phyloP scores from a whole-genome alignment of 1,139 yeast species.

The Kodamaea alishanica region DNA sequence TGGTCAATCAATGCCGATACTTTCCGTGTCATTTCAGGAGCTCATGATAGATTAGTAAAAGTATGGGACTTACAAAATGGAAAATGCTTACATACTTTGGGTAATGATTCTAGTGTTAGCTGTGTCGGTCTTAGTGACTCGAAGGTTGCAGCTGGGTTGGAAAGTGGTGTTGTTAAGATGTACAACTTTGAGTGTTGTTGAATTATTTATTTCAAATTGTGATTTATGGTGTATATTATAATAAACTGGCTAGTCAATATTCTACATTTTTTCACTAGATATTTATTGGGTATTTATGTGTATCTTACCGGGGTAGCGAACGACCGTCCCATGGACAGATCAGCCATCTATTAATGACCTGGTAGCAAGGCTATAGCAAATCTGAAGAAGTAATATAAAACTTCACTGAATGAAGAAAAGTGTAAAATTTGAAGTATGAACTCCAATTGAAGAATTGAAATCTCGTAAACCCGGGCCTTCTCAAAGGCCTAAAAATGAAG shows the following conservation, averaged over 20 bases:
- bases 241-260: no score
- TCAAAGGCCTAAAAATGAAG: slow-evolving; percentile 24
- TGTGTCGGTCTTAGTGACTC: slow-evolving; percentile 91
- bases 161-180: slow-evolving; percentile 79
- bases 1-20: slow-evolving; percentile 97
- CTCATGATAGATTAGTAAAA: slow-evolving; percentile 85
- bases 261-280: no score
- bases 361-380: background rate
- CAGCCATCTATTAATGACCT: no score
- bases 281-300: no score
- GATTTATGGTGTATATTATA: background rate
- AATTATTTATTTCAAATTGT: background rate
- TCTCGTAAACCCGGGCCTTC: background rate
- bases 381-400: background rate
- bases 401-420: background rate
- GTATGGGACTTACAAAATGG: slow-evolving; percentile 97
- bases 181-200: slow-evolving; percentile 61
- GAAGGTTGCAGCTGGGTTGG: slow-evolving; percentile 85
- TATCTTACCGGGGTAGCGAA: background rate
- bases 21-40: slow-evolving; percentile 88
- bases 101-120: slow-evolving; percentile 69
- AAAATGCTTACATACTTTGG: slow-evolving; percentile 87
- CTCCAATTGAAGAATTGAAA: no score
- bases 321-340: background rate
- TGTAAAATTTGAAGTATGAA: background rate